Evolutionary conservation across 306 rosid species (phyloP).

Genomic region (Senna siamea): DNA sequence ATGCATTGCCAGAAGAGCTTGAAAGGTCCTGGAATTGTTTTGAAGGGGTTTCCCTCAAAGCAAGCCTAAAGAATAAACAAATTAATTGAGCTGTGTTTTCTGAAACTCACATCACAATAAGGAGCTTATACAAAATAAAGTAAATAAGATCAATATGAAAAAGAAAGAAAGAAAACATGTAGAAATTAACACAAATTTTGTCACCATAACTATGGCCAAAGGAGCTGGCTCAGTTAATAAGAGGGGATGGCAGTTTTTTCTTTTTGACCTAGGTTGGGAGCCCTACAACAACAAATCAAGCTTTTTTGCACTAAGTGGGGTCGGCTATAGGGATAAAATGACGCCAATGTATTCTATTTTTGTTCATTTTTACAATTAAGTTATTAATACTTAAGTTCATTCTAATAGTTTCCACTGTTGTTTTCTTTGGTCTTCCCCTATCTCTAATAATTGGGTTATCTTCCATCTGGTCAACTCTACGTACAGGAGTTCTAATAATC

Average conservation of each 20-base stretch:
- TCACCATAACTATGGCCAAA: not conserved
- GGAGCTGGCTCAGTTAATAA: not conserved
- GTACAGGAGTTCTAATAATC: too few relatives aligned
- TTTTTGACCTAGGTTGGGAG: not conserved
- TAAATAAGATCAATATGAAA: not conserved
- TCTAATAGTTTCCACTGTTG: too few relatives aligned
- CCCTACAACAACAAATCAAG: too few relatives aligned
- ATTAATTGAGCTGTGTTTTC: not conserved
- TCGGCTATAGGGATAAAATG: too few relatives aligned
- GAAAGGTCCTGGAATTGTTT: conserved; percentile 96
- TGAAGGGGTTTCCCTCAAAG: conserved; percentile 97
- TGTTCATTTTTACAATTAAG: too few relatives aligned
- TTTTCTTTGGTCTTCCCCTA: too few relatives aligned
- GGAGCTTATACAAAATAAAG: conserved; percentile 17
- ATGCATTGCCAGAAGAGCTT: conserved; percentile 95
- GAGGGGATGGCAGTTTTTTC: not conserved
- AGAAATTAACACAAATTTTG: conserved; percentile 14
- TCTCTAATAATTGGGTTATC: too few relatives aligned
- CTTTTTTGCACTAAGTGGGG: too few relatives aligned
- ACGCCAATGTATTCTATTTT: too few relatives aligned
- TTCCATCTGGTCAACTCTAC: too few relatives aligned
- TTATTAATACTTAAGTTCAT: too few relatives aligned
- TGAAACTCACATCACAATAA: conserved; percentile 19
- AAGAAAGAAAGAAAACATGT: conserved; percentile 1
- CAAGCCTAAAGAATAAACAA: conserved; percentile 63